Evolutionary conservation across 805 yeast species (phyloP), one percentile per base, ranked within the genome.

Genomic region (Metschnikowia noctiluminum): DNA sequence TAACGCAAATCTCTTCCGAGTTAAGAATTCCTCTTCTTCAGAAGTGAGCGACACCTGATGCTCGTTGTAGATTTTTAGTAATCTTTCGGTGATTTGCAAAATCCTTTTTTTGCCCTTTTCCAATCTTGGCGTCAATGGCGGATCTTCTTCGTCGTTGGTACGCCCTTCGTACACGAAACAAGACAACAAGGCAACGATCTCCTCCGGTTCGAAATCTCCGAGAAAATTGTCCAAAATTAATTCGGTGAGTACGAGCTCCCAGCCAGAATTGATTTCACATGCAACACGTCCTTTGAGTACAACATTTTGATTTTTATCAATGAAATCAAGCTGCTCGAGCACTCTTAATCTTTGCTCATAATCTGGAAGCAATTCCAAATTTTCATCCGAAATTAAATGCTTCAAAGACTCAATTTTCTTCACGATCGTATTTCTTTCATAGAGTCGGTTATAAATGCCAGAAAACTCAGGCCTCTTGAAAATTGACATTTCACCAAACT

Each of bases 191-290:
- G 98, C 98, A n/a, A 91, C 97, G 53, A 94, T 90, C 66, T 94
- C 99, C 61, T 90, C 97, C 0, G 97, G 90, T 54, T 91, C 95
- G 62, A 87, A 91, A 49, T 89, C 95, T 30, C 92, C 96, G 53
- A 94, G 71, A 71, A 92, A 90, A 67, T 94, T 94, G 61, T 92
- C 96, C 58, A 94, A 74, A 14, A 94, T 81, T 46, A 94, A 74
- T 65, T 94, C 99, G 0, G 99, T 92, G 10, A 94, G 64, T 2
- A 87, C 85, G 48, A 91, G 74, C 66, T 94, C 99, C 81, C 91
- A 89, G 0, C 98, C 98, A 27, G 89, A 79, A 63, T 87, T 88
- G 49, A 89, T 78, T 60, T 94, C 99, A 70, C 96, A 94, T 0
- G 95, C 96, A 41, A 89, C 96, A 52, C 97, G 75, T 32, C 98